Evolutionary conservation across 306 rosid species (phyloP), one percentile per base, ranked within the genome.

Genomic region (Glycine tomentella): DNA sequence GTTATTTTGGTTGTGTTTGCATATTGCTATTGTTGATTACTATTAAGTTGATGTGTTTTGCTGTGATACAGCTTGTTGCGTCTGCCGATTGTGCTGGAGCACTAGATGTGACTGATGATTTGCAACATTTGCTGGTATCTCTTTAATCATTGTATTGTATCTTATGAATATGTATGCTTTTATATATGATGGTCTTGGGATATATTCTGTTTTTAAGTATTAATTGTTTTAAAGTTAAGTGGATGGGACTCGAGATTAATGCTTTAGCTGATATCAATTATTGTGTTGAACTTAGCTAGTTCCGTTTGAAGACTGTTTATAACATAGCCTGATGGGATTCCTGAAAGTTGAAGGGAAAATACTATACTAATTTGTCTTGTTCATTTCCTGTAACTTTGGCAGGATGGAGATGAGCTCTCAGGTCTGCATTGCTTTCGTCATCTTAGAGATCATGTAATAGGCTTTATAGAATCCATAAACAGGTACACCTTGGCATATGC

Each of bases 81-180:
- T 88, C 99, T 84, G 96, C 90, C 85, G 99, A 96, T 85, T 96
- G 98, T 90, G 94, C 98, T 61, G 98, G 99, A 88, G 98, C 99
- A 13, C 83, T 96, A 86, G 99, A 96, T 81, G 90, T 96, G 63
- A 96, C 97, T 10, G 97, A 93, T 9, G 98, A 93, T 90, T 90
- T 96, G 88, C 97, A 88, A 63, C 90, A 93, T 79, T 86, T 96
- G 75, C 89, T 93, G 97, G 99, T 96, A 93, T 69, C 33, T 0
- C 58, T 46, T 44, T 68, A 55, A 44, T 77, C 42, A n/a, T 52
- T 46, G 3, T 80, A 11, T 55, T 42, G 64, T 80, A 48, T 83
- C 16, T 25, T 36, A 5, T 72, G 51, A 45, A 34, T 46, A 11
- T 42, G 50, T 38, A 38, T 17, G 45, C 31, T 25, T 25, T 25